Conservation (phyloP, 2,329 filamentous ascomycete species). For the Fusarium bulbicola region DNA sequence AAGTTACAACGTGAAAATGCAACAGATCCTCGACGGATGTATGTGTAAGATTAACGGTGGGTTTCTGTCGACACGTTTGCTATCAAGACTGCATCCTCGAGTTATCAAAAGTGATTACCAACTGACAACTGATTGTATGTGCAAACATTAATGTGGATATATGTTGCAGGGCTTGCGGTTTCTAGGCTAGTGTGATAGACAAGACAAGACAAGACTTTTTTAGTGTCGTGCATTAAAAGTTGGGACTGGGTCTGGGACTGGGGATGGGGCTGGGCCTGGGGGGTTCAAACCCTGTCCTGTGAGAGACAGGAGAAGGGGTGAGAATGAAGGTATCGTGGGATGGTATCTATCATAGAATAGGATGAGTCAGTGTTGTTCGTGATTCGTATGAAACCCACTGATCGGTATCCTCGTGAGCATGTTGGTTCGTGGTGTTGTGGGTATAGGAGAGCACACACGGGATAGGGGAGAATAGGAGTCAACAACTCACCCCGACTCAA, state of each 20-base stretch:
- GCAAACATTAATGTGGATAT: slow-evolving; percentile 7
- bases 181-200: neutral
- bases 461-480: neutral
- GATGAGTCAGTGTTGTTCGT: slow-evolving; percentile 5
- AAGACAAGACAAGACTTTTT: slow-evolving; percentile 6
- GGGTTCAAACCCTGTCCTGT: neutral
- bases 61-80: neutral
- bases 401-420: neutral
- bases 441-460: neutral
- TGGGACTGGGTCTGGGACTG: neutral
- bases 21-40: neutral
- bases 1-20: neutral
- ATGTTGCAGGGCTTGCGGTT: neutral
- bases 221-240: slow-evolving; percentile 6
- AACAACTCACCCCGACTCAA: slow-evolving; percentile 2
- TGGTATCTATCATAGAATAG: neutral
- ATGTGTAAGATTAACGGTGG: neutral
- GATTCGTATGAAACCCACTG: neutral
- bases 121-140: neutral
- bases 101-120: neutral
- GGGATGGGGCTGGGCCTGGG: neutral
- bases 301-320: neutral
- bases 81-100: neutral
- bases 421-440: slow-evolving; percentile 10
- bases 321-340: neutral